Evolutionary conservation across 1,284 basidiomycete genomes (phyloP), one percentile per base, ranked within the genome.

Genomic region (Cryptococcus wingfieldii): DNA sequence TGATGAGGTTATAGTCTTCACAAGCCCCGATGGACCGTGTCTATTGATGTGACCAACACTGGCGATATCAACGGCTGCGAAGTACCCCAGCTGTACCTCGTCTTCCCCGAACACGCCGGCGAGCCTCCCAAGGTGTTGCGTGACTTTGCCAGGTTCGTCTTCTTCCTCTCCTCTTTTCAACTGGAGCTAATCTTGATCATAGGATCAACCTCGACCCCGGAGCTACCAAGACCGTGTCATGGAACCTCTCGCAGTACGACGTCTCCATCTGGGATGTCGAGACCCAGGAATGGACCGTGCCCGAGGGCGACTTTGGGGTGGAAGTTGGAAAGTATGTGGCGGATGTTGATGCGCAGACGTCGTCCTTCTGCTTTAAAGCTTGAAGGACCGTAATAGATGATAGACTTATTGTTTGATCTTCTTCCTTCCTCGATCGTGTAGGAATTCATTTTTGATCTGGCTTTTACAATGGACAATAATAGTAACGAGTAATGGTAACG

Each of bases 61-160:
- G 80, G 80, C 14, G 46, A 58, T 2, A 65, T 76, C 2, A 64
- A 68, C 6, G 80, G 77, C 3, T 75, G 73, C 56, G 80, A 81
- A 44, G 57, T 76, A 3, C 70, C 67, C 2, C 70, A 78, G 61
- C 58, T 77, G 9, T 78, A 77, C 61, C 66, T 78, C 47, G 50
- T 53, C 5, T 80, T 69, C 71, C 78, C 79, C 7, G 19, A 25
- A 13, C 48, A 43, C 3, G 61, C 71, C 4, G 71, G 71, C 8
- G 76, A 79, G 62, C 77, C 78, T 2, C 72, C 73, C 2, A 66
- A 65, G 37, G 74, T 77, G 0, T 61, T 77, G 41, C 63, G 74
- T 10, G 45, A 46, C 45, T 46, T 3, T 57, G 55, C 60, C n/a
- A 71, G 31, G 31, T 34, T 8, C 31, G 31, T 34, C 31, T 34